phyloP scores from a whole-genome alignment of 164 flowering plant species.

The Chimonanthus praecox region DNA sequence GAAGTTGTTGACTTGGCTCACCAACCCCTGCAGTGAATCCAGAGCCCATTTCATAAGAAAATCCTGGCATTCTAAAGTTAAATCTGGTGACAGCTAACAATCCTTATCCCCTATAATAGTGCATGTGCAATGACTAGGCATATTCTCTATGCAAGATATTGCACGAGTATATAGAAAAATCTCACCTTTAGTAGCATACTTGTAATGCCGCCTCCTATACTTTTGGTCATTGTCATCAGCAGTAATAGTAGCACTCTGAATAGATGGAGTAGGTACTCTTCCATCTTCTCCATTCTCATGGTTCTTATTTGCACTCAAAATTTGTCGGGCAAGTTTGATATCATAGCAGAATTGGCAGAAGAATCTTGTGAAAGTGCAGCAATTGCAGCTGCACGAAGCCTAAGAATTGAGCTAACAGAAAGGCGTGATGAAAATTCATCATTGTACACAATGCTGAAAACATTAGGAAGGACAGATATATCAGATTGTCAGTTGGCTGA shows the following conservation, averaged over 20 bases:
- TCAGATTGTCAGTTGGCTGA: neutral
- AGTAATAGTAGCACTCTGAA: conserved; percentile 9
- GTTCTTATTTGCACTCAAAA: conserved; percentile 33
- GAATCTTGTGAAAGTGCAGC: conserved; percentile 56
- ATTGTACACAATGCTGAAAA: conserved; percentile 61
- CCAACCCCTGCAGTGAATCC: conserved; percentile 30
- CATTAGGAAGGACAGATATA: neutral
- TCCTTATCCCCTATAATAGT: conserved; percentile 4
- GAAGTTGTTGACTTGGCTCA: conserved; percentile 23
- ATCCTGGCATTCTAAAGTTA: conserved; percentile 6
- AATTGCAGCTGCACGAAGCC: conserved; percentile 76
- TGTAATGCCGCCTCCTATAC: conserved; percentile 14
- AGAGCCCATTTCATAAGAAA: conserved; percentile 10
- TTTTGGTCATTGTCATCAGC: conserved; percentile 15
- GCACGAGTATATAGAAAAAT: conserved; percentile 14
- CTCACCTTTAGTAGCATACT: conserved; percentile 18
- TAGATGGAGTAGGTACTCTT: conserved; percentile 16
- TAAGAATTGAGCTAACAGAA: conserved; percentile 63
- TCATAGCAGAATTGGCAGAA: conserved; percentile 44
- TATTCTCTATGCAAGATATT: conserved; percentile 17
- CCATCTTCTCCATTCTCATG: conserved; percentile 17
- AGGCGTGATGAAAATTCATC: conserved; percentile 85
- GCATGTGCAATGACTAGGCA: conserved; percentile 9
- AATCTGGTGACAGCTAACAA: conserved; percentile 3
- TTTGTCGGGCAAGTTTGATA: conserved; percentile 53